Base-by-base conservation (phyloP, 2,329 filamentous ascomycete genomes). In the Ramularia endophylla region DNA sequence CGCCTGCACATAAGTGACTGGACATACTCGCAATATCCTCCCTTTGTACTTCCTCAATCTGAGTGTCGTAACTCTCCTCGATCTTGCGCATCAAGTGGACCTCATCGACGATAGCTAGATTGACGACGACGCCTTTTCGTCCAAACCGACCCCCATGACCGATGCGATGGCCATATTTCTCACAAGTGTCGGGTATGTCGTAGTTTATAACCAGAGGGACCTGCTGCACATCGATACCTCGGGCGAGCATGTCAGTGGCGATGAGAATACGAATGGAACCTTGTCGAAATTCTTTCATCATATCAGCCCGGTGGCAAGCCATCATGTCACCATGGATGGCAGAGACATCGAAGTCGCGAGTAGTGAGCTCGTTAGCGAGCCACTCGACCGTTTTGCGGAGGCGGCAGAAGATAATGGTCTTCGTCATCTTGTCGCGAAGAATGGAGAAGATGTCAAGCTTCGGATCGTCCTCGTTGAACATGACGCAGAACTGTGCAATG, bases 371-470 rank as follows among this genome's bases (percentile, higher is more conserved):
- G 74, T 97, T 90, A 58, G 92, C 97, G 61, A 98, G 85, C 92
- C 92, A 98, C 77, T 98, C 92, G 64, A 98, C 92, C 89, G 98
- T 98, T 80, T 90, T 85, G 70, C 92, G 86, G 66, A 92, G 98
- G 83, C 98, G 98, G 83, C 92, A 98, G 86, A 98, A 98, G 74
- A 98, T 98, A 72, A 98, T 92, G 60, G 92, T 98, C 65, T 97
- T 98, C 67, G 92, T 98, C 66, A 98, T 85, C 42, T 92, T 98
- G 77, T 98, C 92, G 78, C 98, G 98, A 59, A 98, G 74, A 73
- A 98, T 92, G 62, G 87, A 97, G 51, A 98, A 87, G 48, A 92
- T 98, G 71, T 98, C 92, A 55, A 98, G 83, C 77, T 98, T 98
- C 92, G 92, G 98, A 66, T 98, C 92, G 71, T 98, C 92, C 80